Evolutionary conservation across 2,329 filamentous ascomycete species (phyloP), one percentile per base, ranked within the genome.

Genomic region (Botrytis sinoallii): DNA sequence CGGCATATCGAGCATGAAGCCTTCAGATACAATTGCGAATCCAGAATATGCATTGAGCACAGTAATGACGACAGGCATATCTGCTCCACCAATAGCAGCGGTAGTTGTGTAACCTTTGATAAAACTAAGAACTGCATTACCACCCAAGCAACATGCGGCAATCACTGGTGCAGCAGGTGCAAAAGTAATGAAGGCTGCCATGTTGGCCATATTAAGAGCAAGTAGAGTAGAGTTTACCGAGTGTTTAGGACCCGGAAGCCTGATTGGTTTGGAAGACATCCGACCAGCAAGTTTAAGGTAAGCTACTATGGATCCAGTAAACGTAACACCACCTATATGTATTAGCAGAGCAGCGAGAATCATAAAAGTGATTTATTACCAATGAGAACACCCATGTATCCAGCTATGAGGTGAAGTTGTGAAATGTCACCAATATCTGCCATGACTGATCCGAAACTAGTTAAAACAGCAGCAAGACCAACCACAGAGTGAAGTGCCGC

Each of bases 1-100:
- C 0, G 94, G 90, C 74, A 97, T 97, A 77, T 96, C 91, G 22
- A 97, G 86, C 94, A 97, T 97, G 81, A 97, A 91, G 0, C 94
- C 94, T 82, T 97, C 94, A 0, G 94, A 94, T 0, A 97, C 93
- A 3, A 97, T 86, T 0, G 94, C 94, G 74, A 97, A 97, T 20
- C 94, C 94, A 66, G 93, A 95, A 81, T 97, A 97, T 0, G 94
- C 94, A 78, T 97, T 97, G 32, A 97, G 84, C 1, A 97, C 94
- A 0, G 93, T 97, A 76, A 97, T 97, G 46, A 96, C 93, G 8
- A 97, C 93, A 22, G 92, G 94, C 94, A 97, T 97, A 80, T 97
- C 94, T 20, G 94, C 94, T n/a, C 94, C 94, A 35, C 94, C 94
- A 79, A 97, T 97, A 0, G 93, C 93, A 2, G 94, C 88, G 0